Percentiles rank a stretch among this genome's conserved stretches.
phyloP scores from a whole-genome alignment of 225 moss, liverwort and hornwort species.

The Neckera pumila region DNA sequence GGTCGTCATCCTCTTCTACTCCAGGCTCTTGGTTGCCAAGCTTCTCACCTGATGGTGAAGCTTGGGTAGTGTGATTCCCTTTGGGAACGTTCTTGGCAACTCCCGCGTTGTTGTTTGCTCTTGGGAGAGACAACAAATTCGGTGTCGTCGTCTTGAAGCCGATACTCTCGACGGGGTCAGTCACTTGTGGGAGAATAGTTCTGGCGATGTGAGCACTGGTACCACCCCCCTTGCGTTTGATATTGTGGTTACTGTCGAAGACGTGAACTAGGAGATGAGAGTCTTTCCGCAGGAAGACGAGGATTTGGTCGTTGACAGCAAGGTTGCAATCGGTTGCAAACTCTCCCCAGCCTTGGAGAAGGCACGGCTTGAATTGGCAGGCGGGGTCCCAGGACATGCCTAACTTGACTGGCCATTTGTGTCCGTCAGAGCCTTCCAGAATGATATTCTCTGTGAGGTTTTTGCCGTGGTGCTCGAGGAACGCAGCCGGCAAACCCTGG shows the following conservation, averaged over 20 bases:
- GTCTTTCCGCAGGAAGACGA: neutral
- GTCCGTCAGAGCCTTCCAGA: neutral
- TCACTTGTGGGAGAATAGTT: neutral
- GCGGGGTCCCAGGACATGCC: neutral
- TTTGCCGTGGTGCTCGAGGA: neutral
- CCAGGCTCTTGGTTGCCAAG: neutral
- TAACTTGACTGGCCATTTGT: neutral
- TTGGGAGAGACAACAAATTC: neutral
- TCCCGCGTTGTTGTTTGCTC: neutral
- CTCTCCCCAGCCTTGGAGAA: neutral
- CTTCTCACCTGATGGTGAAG: neutral
- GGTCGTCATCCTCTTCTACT: neutral
- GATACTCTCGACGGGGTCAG: neutral
- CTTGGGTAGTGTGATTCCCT: neutral
- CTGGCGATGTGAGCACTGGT: neutral
- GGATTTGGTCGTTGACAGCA: neutral
- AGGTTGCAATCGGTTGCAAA: neutral
- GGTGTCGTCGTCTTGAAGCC: no score
- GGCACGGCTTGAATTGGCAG: neutral
- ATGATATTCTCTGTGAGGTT: neutral
- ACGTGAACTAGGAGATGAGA: slow-evolving; percentile 10
- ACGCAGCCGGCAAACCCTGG: neutral
- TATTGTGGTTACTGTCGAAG: neutral
- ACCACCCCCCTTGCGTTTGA: neutral
- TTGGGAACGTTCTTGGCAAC: neutral